phyloP scores from a whole-genome alignment of 1,284 basidiomycete species.

The Mycena sp. region DNA sequence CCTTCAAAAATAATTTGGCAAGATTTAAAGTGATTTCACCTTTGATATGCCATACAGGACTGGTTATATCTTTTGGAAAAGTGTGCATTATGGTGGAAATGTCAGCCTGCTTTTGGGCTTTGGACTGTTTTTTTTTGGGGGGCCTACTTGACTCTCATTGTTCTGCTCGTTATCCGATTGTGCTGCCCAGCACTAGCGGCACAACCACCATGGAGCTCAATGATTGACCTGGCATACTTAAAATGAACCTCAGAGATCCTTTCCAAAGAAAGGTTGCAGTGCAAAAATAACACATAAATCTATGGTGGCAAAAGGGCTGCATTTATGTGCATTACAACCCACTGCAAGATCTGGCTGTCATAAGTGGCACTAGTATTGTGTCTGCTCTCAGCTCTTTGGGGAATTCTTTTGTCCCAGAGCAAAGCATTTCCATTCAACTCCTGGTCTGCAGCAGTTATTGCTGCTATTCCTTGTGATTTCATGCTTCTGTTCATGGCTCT shows the following conservation, averaged over 20 bases:
- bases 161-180: too few relatives aligned
- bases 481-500: too few relatives aligned
- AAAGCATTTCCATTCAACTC: too few relatives aligned
- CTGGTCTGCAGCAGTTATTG: too few relatives aligned
- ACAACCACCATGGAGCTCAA: neutral
- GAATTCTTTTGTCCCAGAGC: too few relatives aligned
- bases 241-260: neutral
- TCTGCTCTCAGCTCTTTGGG: too few relatives aligned
- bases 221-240: neutral
- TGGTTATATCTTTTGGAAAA: conserved; percentile 34
- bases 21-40: conserved; percentile 12
- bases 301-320: neutral
- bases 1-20: conserved; percentile 40
- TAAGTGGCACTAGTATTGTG: neutral
- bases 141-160: too few relatives aligned
- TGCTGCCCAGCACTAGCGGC: too few relatives aligned
- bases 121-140: conserved; percentile 11
- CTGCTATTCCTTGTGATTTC: too few relatives aligned
- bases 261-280: neutral
- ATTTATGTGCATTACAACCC: neutral
- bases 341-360: neutral
- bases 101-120: conserved; percentile 11
- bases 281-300: neutral
- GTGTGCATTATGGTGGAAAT: conserved; percentile 23
- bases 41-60: conserved; percentile 38